Evolutionary conservation across 257 asterid species (phyloP), one percentile per base, ranked within the genome.

Genomic region (Solanum gracilifrons): DNA sequence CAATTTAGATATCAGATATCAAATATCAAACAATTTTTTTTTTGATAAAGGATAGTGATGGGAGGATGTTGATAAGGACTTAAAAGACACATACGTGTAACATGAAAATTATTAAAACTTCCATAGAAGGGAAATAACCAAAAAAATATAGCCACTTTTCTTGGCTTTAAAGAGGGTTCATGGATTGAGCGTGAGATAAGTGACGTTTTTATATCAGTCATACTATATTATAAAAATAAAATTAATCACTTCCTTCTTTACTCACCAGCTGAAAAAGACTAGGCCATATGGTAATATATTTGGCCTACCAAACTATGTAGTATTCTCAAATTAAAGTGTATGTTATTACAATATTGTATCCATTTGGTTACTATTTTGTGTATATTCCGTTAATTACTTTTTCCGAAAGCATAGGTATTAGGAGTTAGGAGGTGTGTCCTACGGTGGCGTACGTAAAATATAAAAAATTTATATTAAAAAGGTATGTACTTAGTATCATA

Each of bases 161-260:
- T 89, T 91, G 90, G 92, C 93, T 91, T 93, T 93, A 90, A 94
- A 93, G 92, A 86, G 33, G 86, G 86, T 86, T 92, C 96, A 93
- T 92, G 92, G 87, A 90, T 85, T 88, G 92, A 84, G 89, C 88
- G 90, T 91, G 95, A 90, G 29, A 89, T 86, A 79, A 72, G 87
- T 88, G 82, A 89, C 48, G 35, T 29, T 55, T 79, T 55, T 88
- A 87, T 35, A 46, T 84, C 60, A 86, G 51, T 66, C 75, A 69
- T 60, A 41, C 27, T 68, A 68, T 33, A 64, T 64, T 25, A 41
- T 62, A 62, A 23, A 23, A 23, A 23, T 23, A 33, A 43, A 87
- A 51, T 66, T 43, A 41, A 85, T 83, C 91, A 87, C 91, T 85
- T 88, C 86, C 37, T 72, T 55, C 86, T 82, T 90, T 43, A 83